Evolutionary conservation across 1,284 basidiomycete species (phyloP), one percentile per base, ranked within the genome.

Genomic region (Microbotryomycetes sp.): DNA sequence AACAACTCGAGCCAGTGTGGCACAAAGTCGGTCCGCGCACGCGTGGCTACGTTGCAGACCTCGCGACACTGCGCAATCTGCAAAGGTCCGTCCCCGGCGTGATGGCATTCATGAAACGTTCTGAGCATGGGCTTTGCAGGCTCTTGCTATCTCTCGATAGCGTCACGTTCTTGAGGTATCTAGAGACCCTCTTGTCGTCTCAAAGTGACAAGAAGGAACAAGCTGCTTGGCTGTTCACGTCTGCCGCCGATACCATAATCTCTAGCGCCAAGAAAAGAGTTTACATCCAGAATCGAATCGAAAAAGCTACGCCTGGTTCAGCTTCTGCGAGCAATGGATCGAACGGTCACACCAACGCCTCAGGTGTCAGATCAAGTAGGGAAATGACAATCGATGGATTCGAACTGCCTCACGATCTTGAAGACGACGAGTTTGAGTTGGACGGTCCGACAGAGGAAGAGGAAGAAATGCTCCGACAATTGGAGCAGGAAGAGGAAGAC

Each of bases 1-100:
- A 85, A 48, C 89, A 92, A 70, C 83, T 98, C 4, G 89, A 96
- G 73, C 83, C 92, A 0, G 87, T 97, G 4, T 98, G 96, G 96
- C 92, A 98, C 75, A 89, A 91, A 75, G 90, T 97, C 27, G 90
- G 91, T 1, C 85, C 88, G 3, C 87, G 85, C 69, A 98, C 92
- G 1, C 92, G 91, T 71, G 88, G 92, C 65, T 83, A 97, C 13
- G 91, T 97, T 5, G 83, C 82, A 53, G 94, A 98, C 72, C 81
- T 99, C 5, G 85, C 86, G 0, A 88, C 87, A 1, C 80, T 99
- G 3, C 82, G 96, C 1, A 85, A 86, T 49, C 81, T 98, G 1
- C 83, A 97, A 51, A 81, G 81, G 88, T 91, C 71, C 63, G 86
- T 78, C 11, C 41, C n/a, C n/a, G n/a, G n/a, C n/a, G n/a, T n/a